Base-by-base conservation (phyloP, 2,329 filamentous ascomycete species). In the Exophiala sideris region DNA sequence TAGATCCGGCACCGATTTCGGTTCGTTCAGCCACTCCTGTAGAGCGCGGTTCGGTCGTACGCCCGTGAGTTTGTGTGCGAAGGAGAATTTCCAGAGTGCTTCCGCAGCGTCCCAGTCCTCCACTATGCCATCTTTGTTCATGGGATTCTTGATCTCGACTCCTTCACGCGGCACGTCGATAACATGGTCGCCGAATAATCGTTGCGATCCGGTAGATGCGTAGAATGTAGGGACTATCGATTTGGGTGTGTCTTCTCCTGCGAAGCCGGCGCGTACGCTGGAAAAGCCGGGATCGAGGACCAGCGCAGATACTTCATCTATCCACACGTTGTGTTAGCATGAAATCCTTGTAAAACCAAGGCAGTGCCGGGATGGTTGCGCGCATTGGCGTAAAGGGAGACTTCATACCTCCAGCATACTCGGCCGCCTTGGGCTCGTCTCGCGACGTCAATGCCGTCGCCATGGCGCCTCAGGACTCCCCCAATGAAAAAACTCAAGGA, bases 161-260 rank as follows among this genome's bases (percentile, higher is more conserved):
- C 86, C 81, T 50, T 82, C 78, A 59, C 86, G 82, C 11, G 91
- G 88, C 42, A 89, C 84, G 67, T 88, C 84, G 59, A 96, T 86
- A 62, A 87, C 85, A 71, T 96, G 92, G 70, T 99, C 95, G 73
- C 94, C 94, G 66, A 91, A 97, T 55, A 94, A 71, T 32, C 79
- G 72, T 60, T 79, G 77, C 52, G 84, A 77, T 52, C 71, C 73
- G 52, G 75, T 75, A 59, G 75, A 73, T 58, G 88, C 91, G 74
- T 99, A 99, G 75, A 88, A 90, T 41, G 91, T 94, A 24, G 92
- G 91, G 54, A 95, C 81, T 53, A 97, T 85, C 29, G 89, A 91
- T 77, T 97, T 97, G 64, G 94, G 94, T 0, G 91, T 87, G 74
- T 99, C 94, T 81, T 99, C 95, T 68, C 95, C 94, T 10, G 95